Evolutionary conservation across 768 basidiomycete species (phyloP).

Genomic region (Artomyces pyxidatus): DNA sequence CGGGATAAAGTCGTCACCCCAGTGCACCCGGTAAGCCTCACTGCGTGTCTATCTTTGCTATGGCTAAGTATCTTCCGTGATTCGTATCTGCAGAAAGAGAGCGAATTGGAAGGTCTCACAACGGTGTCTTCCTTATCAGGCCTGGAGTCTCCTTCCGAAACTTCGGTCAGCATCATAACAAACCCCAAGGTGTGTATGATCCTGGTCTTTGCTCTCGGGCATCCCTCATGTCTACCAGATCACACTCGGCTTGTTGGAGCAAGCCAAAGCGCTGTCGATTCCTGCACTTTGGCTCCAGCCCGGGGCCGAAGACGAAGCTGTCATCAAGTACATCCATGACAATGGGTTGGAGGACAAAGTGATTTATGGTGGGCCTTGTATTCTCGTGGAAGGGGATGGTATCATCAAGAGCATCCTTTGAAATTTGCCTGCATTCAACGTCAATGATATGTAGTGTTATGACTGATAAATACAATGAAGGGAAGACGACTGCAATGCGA

Average conservation of each 20-base stretch:
- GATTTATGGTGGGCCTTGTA: constrained; percentile 78
- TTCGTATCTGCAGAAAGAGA: constrained; percentile 44
- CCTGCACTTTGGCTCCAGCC: constrained; percentile 87
- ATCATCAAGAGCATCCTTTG: constrained; percentile 22
- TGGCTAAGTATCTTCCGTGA: background rate
- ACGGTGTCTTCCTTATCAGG: constrained; percentile 49
- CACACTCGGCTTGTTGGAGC: constrained; percentile 57
- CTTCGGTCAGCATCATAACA: constrained; percentile 74
- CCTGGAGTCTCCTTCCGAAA: constrained; percentile 52
- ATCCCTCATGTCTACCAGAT: constrained; percentile 34
- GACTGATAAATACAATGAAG: too few relatives aligned
- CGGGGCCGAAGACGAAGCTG: constrained; percentile 65
- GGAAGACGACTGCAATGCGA: too few relatives aligned
- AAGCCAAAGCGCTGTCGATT: constrained; percentile 61
- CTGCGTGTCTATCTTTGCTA: background rate
- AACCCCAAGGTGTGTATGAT: constrained; percentile 48
- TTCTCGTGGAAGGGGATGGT: constrained; percentile 69
- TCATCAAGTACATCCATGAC: constrained; percentile 56
- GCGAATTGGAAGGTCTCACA: constrained; percentile 56
- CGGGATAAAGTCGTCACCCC: constrained; percentile 57
- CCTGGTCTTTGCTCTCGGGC: background rate
- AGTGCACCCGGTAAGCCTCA: constrained; percentile 60
- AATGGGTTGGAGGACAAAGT: constrained; percentile 57
- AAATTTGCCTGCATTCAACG: too few relatives aligned
- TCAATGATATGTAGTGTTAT: too few relatives aligned